Base-by-base conservation (phyloP, 106 monocot species). In the Dioscorea dumetorum region DNA sequence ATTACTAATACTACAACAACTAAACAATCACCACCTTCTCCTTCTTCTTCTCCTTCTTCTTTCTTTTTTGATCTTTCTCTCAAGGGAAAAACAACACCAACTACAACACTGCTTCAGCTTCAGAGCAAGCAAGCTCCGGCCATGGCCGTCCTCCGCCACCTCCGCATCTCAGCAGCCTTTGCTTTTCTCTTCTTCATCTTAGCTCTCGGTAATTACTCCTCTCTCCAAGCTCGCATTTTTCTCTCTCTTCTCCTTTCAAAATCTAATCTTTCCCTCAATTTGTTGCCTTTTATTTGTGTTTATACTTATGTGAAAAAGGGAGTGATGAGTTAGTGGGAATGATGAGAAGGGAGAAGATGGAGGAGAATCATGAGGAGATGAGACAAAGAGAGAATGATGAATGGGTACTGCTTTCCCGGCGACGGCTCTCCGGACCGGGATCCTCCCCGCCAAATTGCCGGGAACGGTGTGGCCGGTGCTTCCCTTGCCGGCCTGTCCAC, bases 361-460 rank as follows among this genome's bases (percentile, higher is more conserved):
- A 48, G 5, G 62, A 63, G 34, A 24, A 33, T n/a, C n/a, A n/a
- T 16, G 62, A 23, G 59, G 22, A 59, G 59, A 12, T 19, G 12
- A 8, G 14, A 17, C 60, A 60, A 23, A 22, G 48, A 50, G 66
- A 66, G 21, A 28, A 28, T 28, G 49, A 22, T 48, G 69, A 75
- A 58, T 60, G 14, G 11, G 23, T 49, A 23, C 57, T 12, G 34
- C 70, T 65, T n/a, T n/a, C 35, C 50, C 74, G 67, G 21, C 64
- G 76, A 34, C 52, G 65, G 48, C 74, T 83, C 12, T 13, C 51
- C 8, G 83, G 83, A 11, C 87, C 87, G 17, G 87, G 87, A 31
- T 87, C 87, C 18, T 87, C 77, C 17, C 87, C 87, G 22, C 87
- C 87, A 49, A 80, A 80, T 28, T 87, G 87, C 79, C 71, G 75